Percentiles rank a stretch among this genome's conserved stretches.
Conservation (phyloP, 169 alveolate genomes). For the Cryptosporidium xiaoi region DNA sequence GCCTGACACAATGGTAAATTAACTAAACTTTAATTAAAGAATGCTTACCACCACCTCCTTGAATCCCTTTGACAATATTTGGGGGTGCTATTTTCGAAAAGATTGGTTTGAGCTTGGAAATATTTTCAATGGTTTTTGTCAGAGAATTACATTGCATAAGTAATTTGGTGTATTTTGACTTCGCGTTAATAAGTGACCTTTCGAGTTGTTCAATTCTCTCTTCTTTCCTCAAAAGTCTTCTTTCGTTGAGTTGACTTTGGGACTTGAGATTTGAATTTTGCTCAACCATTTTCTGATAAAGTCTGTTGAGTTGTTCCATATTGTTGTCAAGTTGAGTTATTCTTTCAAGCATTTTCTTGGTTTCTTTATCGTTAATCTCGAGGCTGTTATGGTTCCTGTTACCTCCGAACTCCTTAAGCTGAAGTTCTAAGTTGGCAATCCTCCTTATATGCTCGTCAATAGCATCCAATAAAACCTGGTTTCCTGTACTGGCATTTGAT, state of each 20-base stretch:
- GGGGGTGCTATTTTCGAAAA: conserved; percentile 71
- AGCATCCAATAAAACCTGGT: conserved; percentile 19
- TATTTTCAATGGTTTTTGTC: conserved; percentile 75
- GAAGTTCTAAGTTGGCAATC: conserved; percentile 57
- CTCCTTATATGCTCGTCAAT: conserved; percentile 38
- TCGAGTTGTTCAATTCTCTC: conserved; percentile 79
- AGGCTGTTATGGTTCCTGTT: conserved; percentile 52
- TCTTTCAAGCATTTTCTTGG: conserved; percentile 73
- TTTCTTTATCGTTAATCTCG: conserved; percentile 74
- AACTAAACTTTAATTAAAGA: conserved; percentile 38
- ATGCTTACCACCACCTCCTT: conserved; percentile 73
- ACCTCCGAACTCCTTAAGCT: conserved; percentile 20
- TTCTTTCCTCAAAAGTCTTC: conserved; percentile 77
- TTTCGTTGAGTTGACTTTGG: conserved; percentile 71
- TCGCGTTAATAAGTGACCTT: conserved; percentile 75
- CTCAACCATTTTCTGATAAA: conserved; percentile 76
- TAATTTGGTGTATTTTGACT: conserved; percentile 76
- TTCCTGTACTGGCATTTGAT: conserved; percentile 4
- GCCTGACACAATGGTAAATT: not conserved
- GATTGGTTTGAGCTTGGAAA: conserved; percentile 59
- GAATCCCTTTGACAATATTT: conserved; percentile 66
- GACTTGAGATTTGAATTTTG: conserved; percentile 78
- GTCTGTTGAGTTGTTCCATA: conserved; percentile 76
- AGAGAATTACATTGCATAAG: conserved; percentile 77
- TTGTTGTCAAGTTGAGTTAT: conserved; percentile 76